Conservation (phyloP, 2,329 filamentous ascomycete species). For the Colletotrichum chlorophyti region DNA sequence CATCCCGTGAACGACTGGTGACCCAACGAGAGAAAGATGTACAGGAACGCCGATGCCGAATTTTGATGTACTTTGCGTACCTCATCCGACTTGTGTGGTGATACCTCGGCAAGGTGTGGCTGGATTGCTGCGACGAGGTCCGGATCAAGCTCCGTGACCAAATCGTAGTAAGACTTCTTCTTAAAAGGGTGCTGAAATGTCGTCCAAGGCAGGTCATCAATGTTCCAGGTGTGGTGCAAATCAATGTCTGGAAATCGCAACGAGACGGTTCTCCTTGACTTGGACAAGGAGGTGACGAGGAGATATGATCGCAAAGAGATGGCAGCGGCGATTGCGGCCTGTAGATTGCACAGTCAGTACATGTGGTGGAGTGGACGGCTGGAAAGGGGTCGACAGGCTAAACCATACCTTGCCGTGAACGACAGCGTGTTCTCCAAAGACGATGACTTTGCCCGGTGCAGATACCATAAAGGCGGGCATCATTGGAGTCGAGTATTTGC, state of each 20-base stretch:
- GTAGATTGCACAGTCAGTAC: conserved; percentile 11
- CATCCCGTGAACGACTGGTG: conserved; percentile 80
- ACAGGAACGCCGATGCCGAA: conserved; percentile 87
- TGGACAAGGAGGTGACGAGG: conserved; percentile 91
- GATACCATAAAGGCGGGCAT: conserved; percentile 97
- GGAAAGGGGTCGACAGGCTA: conserved; percentile 3
- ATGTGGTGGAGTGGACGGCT: neutral
- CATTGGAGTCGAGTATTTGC: conserved; percentile 69
- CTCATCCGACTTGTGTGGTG: conserved; percentile 68
- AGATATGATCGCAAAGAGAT: conserved; percentile 97
- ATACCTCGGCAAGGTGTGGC: conserved; percentile 78
- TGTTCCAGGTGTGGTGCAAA: conserved; percentile 91
- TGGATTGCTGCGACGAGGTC: conserved; percentile 83
- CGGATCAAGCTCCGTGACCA: conserved; percentile 82
- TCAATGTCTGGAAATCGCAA: conserved; percentile 91
- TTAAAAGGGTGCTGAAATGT: conserved; percentile 80
- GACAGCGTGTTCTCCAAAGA: conserved; percentile 98
- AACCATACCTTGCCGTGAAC: conserved; percentile 85
- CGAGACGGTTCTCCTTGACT: conserved; percentile 86
- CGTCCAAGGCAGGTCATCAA: conserved; percentile 88
- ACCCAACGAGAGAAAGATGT: conserved; percentile 88
- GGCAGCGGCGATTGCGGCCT: conserved; percentile 92
- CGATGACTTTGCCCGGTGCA: conserved; percentile 96
- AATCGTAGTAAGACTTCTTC: conserved; percentile 94
- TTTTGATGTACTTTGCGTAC: conserved; percentile 83